phyloP scores from a whole-genome alignment of 2,329 filamentous ascomycete species.

The Alternaria viburni region DNA sequence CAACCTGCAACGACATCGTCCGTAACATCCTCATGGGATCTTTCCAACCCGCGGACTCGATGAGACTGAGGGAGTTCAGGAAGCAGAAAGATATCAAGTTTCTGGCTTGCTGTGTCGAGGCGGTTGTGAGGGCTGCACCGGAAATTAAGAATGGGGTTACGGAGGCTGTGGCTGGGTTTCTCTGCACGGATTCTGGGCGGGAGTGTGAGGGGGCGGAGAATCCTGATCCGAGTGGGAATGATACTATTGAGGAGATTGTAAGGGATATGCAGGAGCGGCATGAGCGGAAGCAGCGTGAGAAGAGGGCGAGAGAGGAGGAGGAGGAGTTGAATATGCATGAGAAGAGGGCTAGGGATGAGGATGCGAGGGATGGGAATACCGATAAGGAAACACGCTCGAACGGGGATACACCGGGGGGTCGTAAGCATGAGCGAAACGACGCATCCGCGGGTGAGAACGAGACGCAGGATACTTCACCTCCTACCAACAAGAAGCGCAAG shows the following conservation, averaged over 20 bases:
- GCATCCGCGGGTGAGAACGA: neutral
- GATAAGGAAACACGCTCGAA: accelerated
- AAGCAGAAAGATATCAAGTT: neutral
- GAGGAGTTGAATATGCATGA: neutral
- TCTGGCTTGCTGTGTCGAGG: neutral
- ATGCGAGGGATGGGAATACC: neutral
- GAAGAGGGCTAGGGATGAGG: neutral
- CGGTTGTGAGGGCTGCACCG: neutral
- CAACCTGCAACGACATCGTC: slow-evolving; percentile 7
- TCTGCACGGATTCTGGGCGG: too few relatives aligned
- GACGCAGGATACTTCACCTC: neutral
- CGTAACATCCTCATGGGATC: slow-evolving; percentile 2
- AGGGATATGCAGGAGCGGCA: neutral
- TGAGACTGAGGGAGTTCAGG: neutral
- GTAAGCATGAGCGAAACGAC: neutral
- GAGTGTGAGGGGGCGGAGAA: neutral
- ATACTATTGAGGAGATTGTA: neutral
- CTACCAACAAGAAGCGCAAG: neutral
- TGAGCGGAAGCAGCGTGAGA: neutral
- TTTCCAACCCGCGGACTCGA: neutral
- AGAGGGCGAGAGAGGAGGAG: neutral
- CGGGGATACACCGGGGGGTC: too few relatives aligned
- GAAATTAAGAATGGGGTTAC: neutral
- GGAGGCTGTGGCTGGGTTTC: neutral
- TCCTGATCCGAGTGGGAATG: neutral